Base-by-base conservation (phyloP, 495 filamentous ascomycete genomes). In the Penicillium pancosmium region DNA sequence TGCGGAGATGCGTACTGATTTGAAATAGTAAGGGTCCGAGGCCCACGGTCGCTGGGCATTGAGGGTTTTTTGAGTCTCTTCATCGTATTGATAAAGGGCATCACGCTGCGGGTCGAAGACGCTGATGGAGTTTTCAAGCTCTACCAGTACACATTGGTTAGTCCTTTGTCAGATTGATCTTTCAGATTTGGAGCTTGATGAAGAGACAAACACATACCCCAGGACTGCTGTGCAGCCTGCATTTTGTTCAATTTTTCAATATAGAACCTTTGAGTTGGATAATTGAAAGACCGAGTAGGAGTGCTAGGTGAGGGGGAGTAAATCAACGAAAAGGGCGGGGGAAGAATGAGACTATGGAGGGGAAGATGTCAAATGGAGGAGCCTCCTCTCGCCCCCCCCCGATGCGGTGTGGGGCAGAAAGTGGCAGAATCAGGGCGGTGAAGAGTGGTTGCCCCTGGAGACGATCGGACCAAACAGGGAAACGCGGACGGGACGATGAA, bases 1-100 rank as follows among this genome's bases (percentile, higher is more conserved):
- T 40, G 95, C 91, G 41, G 91, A 93, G 73, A 99, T 93, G 63
- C 93, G 91, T 23, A 98, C 90, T 38, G 88, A 80, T 70, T 94
- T 92, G 86, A 97, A 99, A 80, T 97, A 86, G 71, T 91, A 80
- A 0, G 89, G 90, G 71, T 97, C 84, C n/a, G 79, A 81, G 55
- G 73, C 72, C 94, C 95, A 98, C 38, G 95, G 92, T 31, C 83
- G 83, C n/a, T 77, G 78, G 4, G 81, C 74, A 31, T 64, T 65
- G 47, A 81, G 69, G 11, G 79, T 73, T 66, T 85, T 87, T 63
- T 93, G 88, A 35, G 85, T 84, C 11, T 72, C 78, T 56, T 78
- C 70, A 58, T 90, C 81, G 76, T 95, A 96, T 68, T 79, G 76
- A 78, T 98, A 99, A 64, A 98, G 91, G 38, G 92, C 90, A 71